These are phyloP conservation scores for Cytidiella melzeri DNA, from an alignment of 768 basidiomycete genomes.

Conservation along the genomic window DNA sequence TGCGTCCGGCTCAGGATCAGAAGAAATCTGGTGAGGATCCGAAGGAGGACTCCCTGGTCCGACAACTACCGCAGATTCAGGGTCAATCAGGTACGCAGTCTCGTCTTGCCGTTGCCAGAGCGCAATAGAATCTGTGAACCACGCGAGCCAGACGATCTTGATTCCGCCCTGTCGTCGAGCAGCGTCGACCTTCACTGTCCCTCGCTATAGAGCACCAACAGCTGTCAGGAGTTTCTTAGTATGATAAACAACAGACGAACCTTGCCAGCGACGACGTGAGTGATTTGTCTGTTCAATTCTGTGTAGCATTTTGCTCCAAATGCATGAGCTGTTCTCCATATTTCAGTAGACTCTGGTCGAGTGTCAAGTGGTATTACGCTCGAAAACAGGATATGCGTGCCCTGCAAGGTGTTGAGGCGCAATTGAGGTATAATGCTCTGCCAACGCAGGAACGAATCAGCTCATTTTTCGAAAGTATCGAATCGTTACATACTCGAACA, in stretches of 20 bases:
- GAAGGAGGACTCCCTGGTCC: constrained; percentile 38
- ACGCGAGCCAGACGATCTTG: constrained; percentile 81
- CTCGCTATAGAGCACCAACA: constrained; percentile 43
- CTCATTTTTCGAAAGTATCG: neutral
- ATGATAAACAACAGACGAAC: constrained; percentile 31
- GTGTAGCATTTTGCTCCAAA: constrained; percentile 83
- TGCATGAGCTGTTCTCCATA: constrained; percentile 80
- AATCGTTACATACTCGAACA: constrained; percentile 59
- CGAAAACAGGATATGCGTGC: constrained; percentile 84
- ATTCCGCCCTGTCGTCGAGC: constrained; percentile 73
- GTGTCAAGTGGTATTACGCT: constrained; percentile 92
- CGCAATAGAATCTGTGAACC: constrained; percentile 89
- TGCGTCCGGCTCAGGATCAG: constrained; percentile 58
- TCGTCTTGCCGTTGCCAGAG: constrained; percentile 84
- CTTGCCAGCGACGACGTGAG: constrained; percentile 91
- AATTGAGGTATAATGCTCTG: constrained; percentile 84
- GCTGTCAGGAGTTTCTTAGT: too few species aligned
- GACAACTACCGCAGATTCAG: constrained; percentile 34
- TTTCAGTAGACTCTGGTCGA: constrained; percentile 69
- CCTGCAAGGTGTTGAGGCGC: constrained; percentile 69
- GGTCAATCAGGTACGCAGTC: constrained; percentile 65
- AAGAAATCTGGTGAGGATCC: constrained; percentile 49
- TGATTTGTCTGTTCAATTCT: constrained; percentile 59
- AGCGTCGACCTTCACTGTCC: constrained; percentile 86
- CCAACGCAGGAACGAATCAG: neutral